These are phyloP conservation scores for Cucumis hystrix DNA, from an alignment of 306 rosid species.

Conservation along the genomic window DNA sequence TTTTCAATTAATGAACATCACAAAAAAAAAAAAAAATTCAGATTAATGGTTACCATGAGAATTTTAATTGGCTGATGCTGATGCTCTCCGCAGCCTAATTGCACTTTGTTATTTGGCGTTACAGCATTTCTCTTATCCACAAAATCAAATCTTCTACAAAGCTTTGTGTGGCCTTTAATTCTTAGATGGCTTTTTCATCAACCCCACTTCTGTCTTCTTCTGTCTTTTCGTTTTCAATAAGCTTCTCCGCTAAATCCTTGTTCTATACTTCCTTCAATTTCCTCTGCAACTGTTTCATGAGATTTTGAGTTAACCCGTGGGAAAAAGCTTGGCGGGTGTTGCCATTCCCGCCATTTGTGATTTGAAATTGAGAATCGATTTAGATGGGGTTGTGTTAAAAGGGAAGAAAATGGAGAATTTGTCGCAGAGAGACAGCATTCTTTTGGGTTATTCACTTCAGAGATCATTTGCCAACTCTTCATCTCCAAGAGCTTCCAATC, in stretches of 20 bases:
- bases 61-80: neutral
- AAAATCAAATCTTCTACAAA: neutral
- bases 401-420: conserved; percentile 36
- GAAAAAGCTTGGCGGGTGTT: neutral
- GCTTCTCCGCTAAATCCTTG: neutral
- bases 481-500: conserved; percentile 15
- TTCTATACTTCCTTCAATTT: neutral
- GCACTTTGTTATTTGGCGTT: conserved; percentile 5
- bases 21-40: conserved; percentile 9
- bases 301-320: neutral
- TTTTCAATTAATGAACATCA: conserved; percentile 17
- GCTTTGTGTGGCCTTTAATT: conserved; percentile 42
- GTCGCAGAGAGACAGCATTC: conserved; percentile 37
- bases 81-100: neutral
- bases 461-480: conserved; percentile 22
- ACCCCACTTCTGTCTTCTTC: conserved; percentile 6
- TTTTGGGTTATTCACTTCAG: conserved; percentile 30
- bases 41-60: conserved; percentile 15
- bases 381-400: neutral
- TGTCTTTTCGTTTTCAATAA: neutral
- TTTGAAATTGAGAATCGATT: neutral
- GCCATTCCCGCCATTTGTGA: conserved; percentile 3
- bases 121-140: conserved; percentile 25
- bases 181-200: neutral
- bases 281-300: neutral